Conservation (phyloP, 257 asterid species). For the Capsicum baccatum region DNA sequence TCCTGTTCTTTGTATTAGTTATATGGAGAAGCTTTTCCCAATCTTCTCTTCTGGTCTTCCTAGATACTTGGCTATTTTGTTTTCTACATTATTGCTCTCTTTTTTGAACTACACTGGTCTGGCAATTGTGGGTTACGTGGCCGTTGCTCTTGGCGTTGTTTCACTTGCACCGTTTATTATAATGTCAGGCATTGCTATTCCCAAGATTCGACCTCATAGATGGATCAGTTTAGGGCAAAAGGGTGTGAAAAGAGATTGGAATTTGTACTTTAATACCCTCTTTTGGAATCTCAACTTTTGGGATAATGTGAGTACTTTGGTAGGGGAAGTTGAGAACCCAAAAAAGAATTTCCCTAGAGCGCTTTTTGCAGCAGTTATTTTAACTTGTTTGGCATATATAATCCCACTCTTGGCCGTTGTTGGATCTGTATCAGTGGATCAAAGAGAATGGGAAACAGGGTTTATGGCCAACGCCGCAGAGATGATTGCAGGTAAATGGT, state of each 20-base stretch:
- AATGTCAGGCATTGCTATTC: constrained; percentile 33
- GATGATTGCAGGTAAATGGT: constrained; percentile 65
- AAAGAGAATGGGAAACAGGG: constrained; percentile 65
- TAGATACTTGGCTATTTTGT: constrained; percentile 31
- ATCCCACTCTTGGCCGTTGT: constrained; percentile 75
- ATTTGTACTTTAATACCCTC: constrained; percentile 63
- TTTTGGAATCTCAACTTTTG: constrained; percentile 83
- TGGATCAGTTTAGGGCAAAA: constrained; percentile 64
- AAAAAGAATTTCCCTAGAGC: constrained; percentile 61
- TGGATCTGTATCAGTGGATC: constrained; percentile 65
- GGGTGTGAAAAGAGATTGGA: constrained; percentile 68
- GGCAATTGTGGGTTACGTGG: constrained; percentile 40
- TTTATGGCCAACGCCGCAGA: constrained; percentile 67
- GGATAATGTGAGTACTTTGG: constrained; percentile 79
- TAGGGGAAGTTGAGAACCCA: constrained; percentile 78
- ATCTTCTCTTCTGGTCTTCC: constrained; percentile 31
- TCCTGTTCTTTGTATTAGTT: constrained; percentile 32
- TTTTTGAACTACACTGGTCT: constrained; percentile 42
- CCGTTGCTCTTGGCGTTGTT: constrained; percentile 35
- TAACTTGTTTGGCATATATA: constrained; percentile 67
- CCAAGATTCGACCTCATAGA: constrained; percentile 37
- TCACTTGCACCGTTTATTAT: constrained; percentile 39
- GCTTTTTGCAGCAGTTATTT: constrained; percentile 52
- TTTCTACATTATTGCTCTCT: constrained; percentile 34
- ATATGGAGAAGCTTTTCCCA: constrained; percentile 33